These are phyloP conservation scores for Asparagopsis taxiformis DNA, from an alignment of 31 red algal genomes.

Conservation along the genomic window DNA sequence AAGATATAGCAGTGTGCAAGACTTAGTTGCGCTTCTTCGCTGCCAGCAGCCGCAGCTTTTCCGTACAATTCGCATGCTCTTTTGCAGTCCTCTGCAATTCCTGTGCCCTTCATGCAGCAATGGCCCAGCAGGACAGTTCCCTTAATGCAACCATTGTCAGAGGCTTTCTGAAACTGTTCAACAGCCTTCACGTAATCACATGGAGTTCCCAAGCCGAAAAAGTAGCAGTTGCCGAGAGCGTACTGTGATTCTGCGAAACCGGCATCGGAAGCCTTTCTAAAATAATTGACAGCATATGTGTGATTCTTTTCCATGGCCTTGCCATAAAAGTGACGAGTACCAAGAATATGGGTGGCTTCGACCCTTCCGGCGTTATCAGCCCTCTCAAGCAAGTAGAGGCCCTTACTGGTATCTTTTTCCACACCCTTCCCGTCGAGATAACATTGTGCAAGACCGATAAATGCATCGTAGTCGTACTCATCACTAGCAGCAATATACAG, in stretches of 20 bases:
- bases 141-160: conserved; percentile 4
- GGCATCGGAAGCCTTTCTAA: conserved; percentile 3
- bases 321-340: conserved; percentile 15
- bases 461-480: background rate
- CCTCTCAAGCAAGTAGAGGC: conserved; percentile 13
- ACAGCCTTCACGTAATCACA: conserved; percentile 9
- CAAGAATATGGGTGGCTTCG: conserved; percentile 11
- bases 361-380: conserved; percentile 2
- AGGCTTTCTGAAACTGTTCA: conserved; percentile 8
- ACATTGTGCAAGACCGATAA: conserved; percentile 25
- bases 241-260: background rate
- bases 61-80: conserved; percentile 3
- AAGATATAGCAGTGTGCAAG: conserved; percentile 26
- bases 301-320: background rate
- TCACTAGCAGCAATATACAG: conserved; percentile 23
- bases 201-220: conserved; percentile 3
- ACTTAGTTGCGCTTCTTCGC: conserved; percentile 19
- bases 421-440: conserved; percentile 21
- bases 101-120: conserved; percentile 14
- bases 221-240: conserved; percentile 13
- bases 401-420: conserved; percentile 12
- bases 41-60: conserved; percentile 3
- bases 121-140: conserved; percentile 11
- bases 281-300: background rate
- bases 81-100: background rate